phyloP scores from a whole-genome alignment of 2,329 filamentous ascomycete species.

The Leptosphaerulina australis region DNA sequence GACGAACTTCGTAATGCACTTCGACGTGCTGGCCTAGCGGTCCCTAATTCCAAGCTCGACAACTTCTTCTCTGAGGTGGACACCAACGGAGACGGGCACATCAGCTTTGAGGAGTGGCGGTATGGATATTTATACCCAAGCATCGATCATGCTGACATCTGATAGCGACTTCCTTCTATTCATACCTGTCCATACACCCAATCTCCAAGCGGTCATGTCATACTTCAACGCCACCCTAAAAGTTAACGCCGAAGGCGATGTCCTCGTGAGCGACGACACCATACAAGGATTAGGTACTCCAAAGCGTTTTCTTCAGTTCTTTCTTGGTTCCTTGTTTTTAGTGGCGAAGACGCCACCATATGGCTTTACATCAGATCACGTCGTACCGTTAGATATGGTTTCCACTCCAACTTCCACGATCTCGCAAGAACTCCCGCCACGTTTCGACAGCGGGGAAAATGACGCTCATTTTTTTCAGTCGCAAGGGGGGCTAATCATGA shows the following conservation, averaged over 20 bases:
- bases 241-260: constrained; percentile 92
- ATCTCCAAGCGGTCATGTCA: constrained; percentile 80
- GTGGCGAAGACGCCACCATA: constrained; percentile 61
- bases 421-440: constrained; percentile 47
- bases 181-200: constrained; percentile 71
- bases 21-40: constrained; percentile 74
- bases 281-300: constrained; percentile 93
- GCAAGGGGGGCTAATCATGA: constrained; percentile 37
- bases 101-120: constrained; percentile 97
- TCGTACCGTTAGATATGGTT: constrained; percentile 37
- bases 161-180: constrained; percentile 86
- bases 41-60: constrained; percentile 77
- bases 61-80: constrained; percentile 92
- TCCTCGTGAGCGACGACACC: constrained; percentile 86
- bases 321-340: constrained; percentile 77
- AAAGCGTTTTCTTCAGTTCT: constrained; percentile 68
- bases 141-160: constrained; percentile 20
- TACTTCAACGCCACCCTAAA: constrained; percentile 91
- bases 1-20: constrained; percentile 83
- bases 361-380: constrained; percentile 33
- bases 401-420: constrained; percentile 28
- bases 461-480: constrained; percentile 35
- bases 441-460: constrained; percentile 35
- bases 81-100: constrained; percentile 81
- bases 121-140: constrained; percentile 56